A percentile compares a stretch with the other conserved stretches of the same genome.
Evolutionary conservation across 768 basidiomycete genomes (phyloP).

Genomic region (Suillus alpinus): DNA sequence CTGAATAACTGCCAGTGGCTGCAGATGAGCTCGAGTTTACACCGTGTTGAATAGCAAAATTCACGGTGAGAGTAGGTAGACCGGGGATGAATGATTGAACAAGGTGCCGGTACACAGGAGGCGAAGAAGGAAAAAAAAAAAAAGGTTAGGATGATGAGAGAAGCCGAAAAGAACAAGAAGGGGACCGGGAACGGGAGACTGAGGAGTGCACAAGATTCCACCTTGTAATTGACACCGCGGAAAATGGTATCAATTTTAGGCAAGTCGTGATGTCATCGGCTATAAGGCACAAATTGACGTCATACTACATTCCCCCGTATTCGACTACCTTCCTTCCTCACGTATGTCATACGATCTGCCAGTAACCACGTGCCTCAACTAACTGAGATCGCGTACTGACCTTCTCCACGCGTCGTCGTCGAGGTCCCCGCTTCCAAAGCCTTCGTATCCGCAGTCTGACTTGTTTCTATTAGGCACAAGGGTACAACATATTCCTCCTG

Average conservation of each 20-base stretch:
- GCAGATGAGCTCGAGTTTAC: constrained; percentile 1
- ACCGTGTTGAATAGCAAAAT: too few relatives aligned
- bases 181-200: background rate
- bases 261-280: constrained; percentile 31
- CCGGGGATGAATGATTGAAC: too few relatives aligned
- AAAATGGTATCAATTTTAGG: constrained; percentile 5
- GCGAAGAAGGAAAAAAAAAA: background rate
- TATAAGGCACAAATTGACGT: constrained; percentile 25
- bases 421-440: constrained; percentile 75
- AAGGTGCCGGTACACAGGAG: background rate
- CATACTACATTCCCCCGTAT: constrained; percentile 12
- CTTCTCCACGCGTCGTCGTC: constrained; percentile 79
- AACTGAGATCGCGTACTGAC: too few relatives aligned
- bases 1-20: constrained; percentile 6
- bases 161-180: background rate
- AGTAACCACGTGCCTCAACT: too few relatives aligned
- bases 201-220: constrained; percentile 4
- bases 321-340: constrained; percentile 14
- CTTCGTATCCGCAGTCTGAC: too few relatives aligned
- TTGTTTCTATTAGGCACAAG: too few relatives aligned
- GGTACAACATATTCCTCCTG: too few relatives aligned
- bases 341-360: too few relatives aligned
- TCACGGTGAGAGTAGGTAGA: too few relatives aligned
- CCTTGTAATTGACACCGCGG: constrained; percentile 13
- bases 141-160: background rate